Base-by-base conservation (phyloP, 1,139 yeast species). In the Wickerhamiella infanticola region DNA sequence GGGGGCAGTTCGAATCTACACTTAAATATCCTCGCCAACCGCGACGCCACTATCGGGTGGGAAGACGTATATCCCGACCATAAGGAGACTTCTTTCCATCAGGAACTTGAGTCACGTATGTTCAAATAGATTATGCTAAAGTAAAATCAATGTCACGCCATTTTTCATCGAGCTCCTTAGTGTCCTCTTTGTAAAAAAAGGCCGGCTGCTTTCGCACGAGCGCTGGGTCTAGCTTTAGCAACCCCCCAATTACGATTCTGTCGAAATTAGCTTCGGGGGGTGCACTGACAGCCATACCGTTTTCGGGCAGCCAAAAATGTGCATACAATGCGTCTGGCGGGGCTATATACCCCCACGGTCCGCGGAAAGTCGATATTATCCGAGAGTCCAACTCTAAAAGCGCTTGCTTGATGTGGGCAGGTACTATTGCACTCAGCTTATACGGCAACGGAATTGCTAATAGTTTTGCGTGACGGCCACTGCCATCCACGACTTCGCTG, bases 41-140 rank as follows among this genome's bases (percentile, higher is more conserved):
- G 74, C 55, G 97, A 90, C 51, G 64, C 79, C 24, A 64, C 74
- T 11, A 66, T 90, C 41, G 95, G 85, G 55, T 90, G 97, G 96
- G 97, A 90, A 59, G 98, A 93, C 59, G 72, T 90, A 24, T 90
- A 86, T 63, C 69, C 73, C 2, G 53, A 51, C 35, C 52, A 48
- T 29, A 73, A 68, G 48, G 48, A 39, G 18, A 62, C 71, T 40
- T 75, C 70, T 45, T 57, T 66, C 53, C 95, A 84, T 60, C 61
- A 76, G 29, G 88, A 81, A 55, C 70, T 85, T 69, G 93, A 82
- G 61, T 72, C 67, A 58, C 70, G 70, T 49, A 66, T 81, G 69
- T 79, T 81, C 40, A 67, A 80, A 46, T 77, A 65, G 54, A 35
- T 35, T 40, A 24, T 24, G 18, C 31, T 38, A 38, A 24, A 29